A percentile compares a stretch with the other conserved stretches of the same genome.
Evolutionary conservation across 371 early-diverging fungal genomes (phyloP).

Genomic region (Actinomortierella ambigua): DNA sequence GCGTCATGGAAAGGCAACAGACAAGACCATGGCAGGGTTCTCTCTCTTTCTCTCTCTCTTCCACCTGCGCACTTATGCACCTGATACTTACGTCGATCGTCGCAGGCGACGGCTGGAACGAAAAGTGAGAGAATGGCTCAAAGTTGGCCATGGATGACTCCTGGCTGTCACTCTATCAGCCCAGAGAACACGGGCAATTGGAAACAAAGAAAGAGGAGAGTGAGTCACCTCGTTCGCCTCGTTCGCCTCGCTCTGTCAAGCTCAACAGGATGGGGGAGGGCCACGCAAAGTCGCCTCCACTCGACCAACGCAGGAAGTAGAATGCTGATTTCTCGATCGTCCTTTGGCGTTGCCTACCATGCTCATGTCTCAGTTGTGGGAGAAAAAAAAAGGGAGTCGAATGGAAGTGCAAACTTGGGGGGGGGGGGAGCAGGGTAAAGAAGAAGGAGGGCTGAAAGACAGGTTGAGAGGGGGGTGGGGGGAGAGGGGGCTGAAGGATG

Average conservation of each 20-base stretch:
- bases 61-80: neutral
- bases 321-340: neutral
- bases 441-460: neutral
- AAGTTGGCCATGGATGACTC: conserved; percentile 23
- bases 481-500: neutral
- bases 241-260: too few species aligned
- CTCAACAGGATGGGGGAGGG: too few species aligned
- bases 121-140: conserved; percentile 37
- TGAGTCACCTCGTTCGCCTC: neutral
- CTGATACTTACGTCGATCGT: conserved; percentile 33
- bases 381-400: neutral
- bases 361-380: conserved; percentile 18
- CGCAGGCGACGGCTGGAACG: conserved; percentile 21
- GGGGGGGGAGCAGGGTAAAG: conserved; percentile 1
- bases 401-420: neutral
- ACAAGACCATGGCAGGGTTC: neutral
- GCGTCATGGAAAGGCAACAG: too few species aligned
- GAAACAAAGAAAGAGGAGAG: neutral
- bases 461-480: neutral
- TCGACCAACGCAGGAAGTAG: too few species aligned
- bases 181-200: neutral
- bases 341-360: conserved; percentile 11
- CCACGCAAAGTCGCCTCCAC: too few species aligned
- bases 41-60: neutral
- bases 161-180: conserved; percentile 36